Percentiles rank a stretch among this genome's conserved stretches.
Conservation (phyloP, 345 rosid genomes). For the Citrus maxima region DNA sequence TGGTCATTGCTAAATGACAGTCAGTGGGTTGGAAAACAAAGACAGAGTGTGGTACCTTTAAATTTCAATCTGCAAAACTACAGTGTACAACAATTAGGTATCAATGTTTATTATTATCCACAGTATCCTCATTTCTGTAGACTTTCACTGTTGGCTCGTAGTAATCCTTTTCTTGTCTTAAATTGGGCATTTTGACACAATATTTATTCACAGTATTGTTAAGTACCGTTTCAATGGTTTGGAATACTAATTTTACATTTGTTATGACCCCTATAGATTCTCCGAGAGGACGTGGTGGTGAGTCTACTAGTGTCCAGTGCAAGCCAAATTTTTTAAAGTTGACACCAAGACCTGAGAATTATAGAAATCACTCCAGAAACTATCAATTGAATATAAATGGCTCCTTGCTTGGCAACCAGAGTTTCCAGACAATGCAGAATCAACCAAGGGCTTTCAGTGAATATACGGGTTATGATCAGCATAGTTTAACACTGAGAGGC, state of each 20-base stretch:
- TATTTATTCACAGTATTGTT: background rate
- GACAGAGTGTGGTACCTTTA: slow-evolving; percentile 26
- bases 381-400: slow-evolving; percentile 23
- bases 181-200: background rate
- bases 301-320: slow-evolving; percentile 18
- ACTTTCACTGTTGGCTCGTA: background rate
- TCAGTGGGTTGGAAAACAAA: slow-evolving; percentile 32
- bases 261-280: slow-evolving; percentile 26
- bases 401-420: slow-evolving; percentile 26
- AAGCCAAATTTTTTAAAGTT: slow-evolving; percentile 17
- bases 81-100: slow-evolving; percentile 36
- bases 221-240: background rate
- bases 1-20: slow-evolving; percentile 33
- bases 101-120: background rate
- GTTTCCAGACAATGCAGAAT: slow-evolving; percentile 28
- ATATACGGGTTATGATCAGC: slow-evolving; percentile 24
- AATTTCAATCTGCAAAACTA: slow-evolving; percentile 27
- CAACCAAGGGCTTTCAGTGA: slow-evolving; percentile 17
- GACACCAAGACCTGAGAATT: slow-evolving; percentile 26
- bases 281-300: slow-evolving; percentile 16
- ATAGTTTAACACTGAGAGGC: slow-evolving; percentile 20
- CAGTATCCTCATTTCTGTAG: background rate
- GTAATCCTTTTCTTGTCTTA: background rate
- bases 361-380: slow-evolving; percentile 20
- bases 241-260: background rate